phyloP scores from a whole-genome alignment of 495 filamentous ascomycete species.

The Talaromyces liani region DNA sequence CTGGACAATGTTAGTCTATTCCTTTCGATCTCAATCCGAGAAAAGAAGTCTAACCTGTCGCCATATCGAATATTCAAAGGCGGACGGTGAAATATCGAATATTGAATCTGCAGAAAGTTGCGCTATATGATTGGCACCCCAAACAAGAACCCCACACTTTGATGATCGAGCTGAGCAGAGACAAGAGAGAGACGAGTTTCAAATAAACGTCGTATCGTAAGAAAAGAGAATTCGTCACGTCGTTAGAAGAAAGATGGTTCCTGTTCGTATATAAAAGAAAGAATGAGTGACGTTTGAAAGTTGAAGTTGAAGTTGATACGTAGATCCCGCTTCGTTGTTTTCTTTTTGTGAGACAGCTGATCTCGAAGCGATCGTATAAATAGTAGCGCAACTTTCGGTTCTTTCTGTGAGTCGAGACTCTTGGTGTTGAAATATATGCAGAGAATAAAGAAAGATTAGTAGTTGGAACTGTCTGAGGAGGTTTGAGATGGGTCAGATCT shows the following conservation, averaged over 20 bases:
- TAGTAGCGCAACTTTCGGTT: background rate
- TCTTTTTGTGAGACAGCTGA: background rate
- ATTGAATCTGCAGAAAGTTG: background rate
- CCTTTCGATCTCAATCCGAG: background rate
- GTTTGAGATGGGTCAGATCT: background rate
- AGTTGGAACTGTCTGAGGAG: background rate
- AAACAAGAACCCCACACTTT: background rate
- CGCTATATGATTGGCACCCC: background rate
- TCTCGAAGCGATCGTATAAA: slow-evolving; percentile 1
- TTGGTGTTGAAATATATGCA: background rate
- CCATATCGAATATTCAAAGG: background rate
- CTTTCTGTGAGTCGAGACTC: background rate
- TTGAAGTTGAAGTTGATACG: background rate
- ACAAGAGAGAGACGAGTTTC: background rate
- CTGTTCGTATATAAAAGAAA: background rate
- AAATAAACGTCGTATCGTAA: background rate
- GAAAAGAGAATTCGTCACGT: slow-evolving; percentile 2
- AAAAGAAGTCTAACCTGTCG: background rate
- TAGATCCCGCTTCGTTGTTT: background rate
- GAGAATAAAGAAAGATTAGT: background rate
- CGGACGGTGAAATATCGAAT: background rate
- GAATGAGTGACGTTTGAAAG: background rate
- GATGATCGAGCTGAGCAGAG: background rate
- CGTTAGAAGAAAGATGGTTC: background rate
- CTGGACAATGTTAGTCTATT: slow-evolving; percentile 20